Percentiles rank a stretch among this genome's conserved stretches.
Conservation (phyloP, 345 rosid genomes). For the Eucalyptus pauciflora region DNA sequence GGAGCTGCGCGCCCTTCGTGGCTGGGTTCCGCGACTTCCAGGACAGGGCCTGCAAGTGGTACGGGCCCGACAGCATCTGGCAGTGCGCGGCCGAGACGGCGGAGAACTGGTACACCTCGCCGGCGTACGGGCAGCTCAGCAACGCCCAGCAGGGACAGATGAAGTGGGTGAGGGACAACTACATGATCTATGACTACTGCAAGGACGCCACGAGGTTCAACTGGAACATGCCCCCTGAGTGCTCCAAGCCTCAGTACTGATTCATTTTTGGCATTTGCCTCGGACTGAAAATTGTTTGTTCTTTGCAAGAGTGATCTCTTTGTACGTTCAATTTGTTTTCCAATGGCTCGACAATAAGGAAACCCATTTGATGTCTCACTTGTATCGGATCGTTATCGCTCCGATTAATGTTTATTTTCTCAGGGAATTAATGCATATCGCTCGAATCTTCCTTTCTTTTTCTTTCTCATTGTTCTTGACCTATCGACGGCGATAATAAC, state of each 20-base stretch:
- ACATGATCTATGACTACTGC: slow-evolving; percentile 2
- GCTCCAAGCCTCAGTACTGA: slow-evolving; percentile 1
- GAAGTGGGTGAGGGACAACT: neutral
- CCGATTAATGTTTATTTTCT: neutral
- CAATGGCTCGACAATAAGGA: neutral
- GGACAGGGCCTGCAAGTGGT: neutral
- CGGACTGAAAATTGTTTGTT: neutral
- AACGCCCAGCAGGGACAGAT: neutral
- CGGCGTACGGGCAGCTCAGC: neutral
- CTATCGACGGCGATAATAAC: neutral
- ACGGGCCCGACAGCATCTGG: neutral
- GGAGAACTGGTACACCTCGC: neutral
- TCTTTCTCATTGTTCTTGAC: neutral
- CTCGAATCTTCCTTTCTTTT: neutral
- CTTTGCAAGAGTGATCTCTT: neutral
- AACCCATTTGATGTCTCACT: neutral
- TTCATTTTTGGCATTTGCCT: neutral
- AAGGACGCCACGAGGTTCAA: neutral
- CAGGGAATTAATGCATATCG: accelerated
- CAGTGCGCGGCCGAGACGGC: neutral
- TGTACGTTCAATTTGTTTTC: neutral
- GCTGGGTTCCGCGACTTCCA: neutral
- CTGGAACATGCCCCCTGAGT: neutral
- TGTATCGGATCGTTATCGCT: neutral
- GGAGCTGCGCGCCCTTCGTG: neutral